Percentiles rank a stretch among this genome's conserved stretches.
Conservation (phyloP, 164 flowering plant species). For the Vitis labrusca region DNA sequence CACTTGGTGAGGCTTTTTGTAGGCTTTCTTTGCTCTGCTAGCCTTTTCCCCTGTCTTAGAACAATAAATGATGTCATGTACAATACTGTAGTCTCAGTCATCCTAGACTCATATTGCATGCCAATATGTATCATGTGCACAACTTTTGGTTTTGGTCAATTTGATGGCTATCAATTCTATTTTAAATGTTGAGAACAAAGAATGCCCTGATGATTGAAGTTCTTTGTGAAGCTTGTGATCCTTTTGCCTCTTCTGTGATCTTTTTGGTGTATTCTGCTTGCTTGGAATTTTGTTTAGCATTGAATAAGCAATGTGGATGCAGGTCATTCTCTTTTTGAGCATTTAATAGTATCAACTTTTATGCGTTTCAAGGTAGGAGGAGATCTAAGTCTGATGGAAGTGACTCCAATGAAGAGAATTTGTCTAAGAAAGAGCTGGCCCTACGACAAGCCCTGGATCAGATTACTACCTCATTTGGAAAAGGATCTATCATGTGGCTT, state of each 20-base stretch:
- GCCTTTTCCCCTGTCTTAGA: no score
- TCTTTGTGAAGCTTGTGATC: not conserved
- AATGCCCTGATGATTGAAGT: not conserved
- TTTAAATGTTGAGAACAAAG: not conserved
- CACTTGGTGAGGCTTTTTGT: no score
- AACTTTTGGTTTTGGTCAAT: no score
- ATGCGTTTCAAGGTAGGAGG: slow-evolving; percentile 47
- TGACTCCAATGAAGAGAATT: slow-evolving; percentile 67
- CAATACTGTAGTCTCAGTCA: no score
- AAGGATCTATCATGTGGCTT: slow-evolving; percentile 97
- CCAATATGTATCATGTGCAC: no score
- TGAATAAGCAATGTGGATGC: not conserved
- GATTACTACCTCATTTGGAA: slow-evolving; percentile 80
- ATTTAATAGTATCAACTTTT: slow-evolving; percentile 1
- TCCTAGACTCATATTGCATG: no score
- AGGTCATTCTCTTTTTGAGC: not conserved
- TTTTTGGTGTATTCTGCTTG: not conserved
- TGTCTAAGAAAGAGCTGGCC: slow-evolving; percentile 83
- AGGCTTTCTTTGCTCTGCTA: no score
- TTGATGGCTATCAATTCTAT: not conserved
- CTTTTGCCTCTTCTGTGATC: not conserved
- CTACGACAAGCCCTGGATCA: slow-evolving; percentile 86
- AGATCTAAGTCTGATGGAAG: slow-evolving; percentile 68
- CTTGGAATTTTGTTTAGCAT: not conserved
- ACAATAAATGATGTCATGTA: no score